These are phyloP conservation scores for Clarkia xantiana DNA, from an alignment of 345 rosid genomes.

Conservation along the genomic window DNA sequence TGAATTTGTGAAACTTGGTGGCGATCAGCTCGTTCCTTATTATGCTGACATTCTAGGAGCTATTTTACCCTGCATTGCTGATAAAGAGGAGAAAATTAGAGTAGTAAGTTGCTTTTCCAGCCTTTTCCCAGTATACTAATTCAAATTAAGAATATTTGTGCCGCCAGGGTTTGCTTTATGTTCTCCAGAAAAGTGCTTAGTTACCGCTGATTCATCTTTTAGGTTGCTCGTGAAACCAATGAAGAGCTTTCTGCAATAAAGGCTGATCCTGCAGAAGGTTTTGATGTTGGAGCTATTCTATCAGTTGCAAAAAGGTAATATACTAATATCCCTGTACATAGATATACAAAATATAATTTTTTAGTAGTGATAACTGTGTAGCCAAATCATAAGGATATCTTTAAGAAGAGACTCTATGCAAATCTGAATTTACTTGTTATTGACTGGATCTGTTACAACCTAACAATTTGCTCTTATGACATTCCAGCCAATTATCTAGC, in stretches of 20 bases:
- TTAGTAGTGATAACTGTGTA: too few species aligned
- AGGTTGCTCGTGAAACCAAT: conserved; percentile 99
- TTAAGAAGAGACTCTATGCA: too few species aligned
- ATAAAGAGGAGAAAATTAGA: conserved; percentile 95
- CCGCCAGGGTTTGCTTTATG: too few species aligned
- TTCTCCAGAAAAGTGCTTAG: too few species aligned
- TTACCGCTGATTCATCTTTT: background rate
- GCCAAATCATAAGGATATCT: too few species aligned
- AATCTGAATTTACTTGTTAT: too few species aligned
- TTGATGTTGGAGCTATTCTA: conserved; percentile 70
- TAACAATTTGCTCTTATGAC: background rate
- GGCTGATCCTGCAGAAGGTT: conserved; percentile 78
- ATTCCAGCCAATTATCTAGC: conserved; percentile 12
- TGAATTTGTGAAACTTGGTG: conserved; percentile 97
- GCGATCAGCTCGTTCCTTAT: conserved; percentile 88
- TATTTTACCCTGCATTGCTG: conserved; percentile 88
- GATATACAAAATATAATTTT: too few species aligned
- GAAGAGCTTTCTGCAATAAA: conserved; percentile 77
- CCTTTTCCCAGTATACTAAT: too few species aligned
- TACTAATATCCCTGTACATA: conserved; percentile 1
- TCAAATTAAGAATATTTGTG: too few species aligned
- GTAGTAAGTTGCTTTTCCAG: conserved; percentile 44
- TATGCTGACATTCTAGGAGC: conserved; percentile 95
- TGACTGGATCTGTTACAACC: too few species aligned
- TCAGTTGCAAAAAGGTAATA: conserved; percentile 69